These are phyloP conservation scores for Pachysandra terminalis DNA, from an alignment of 164 flowering plant species.

Conservation along the genomic window DNA sequence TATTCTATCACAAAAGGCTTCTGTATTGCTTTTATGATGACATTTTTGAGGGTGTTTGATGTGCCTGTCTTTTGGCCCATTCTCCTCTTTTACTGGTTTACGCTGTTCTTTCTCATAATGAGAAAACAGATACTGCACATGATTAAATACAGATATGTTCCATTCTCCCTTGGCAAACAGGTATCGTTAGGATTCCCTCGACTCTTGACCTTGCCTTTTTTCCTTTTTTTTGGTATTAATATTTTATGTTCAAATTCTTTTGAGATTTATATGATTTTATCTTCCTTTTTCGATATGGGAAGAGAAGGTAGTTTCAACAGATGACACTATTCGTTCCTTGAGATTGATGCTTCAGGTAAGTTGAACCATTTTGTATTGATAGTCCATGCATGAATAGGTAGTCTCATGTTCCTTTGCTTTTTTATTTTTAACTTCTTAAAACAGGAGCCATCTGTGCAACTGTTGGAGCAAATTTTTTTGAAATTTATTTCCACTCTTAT, in stretches of 20 bases:
- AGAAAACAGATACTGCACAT: constrained; percentile 43
- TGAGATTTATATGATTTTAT: background rate
- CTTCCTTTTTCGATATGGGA: constrained; percentile 23
- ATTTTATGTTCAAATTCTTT: background rate
- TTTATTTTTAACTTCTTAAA: background rate
- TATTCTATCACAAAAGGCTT: constrained; percentile 30
- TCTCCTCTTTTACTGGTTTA: constrained; percentile 29
- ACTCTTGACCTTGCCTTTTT: background rate
- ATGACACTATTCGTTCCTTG: constrained; percentile 10
- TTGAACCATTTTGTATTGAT: background rate
- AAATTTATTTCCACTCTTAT: too few relatives aligned
- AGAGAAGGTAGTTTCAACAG: constrained; percentile 24
- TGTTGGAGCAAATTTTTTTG: background rate
- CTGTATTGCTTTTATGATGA: constrained; percentile 35
- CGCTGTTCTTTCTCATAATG: constrained; percentile 33
- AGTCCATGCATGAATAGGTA: background rate
- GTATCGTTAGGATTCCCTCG: constrained; percentile 13
- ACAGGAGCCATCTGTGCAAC: too few relatives aligned
- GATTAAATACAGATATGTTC: constrained; percentile 38
- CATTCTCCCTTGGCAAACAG: constrained; percentile 36
- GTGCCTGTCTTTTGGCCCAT: constrained; percentile 43
- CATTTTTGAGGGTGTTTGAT: constrained; percentile 33
- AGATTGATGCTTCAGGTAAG: constrained; percentile 1
- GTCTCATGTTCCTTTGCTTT: background rate
- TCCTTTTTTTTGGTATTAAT: too few relatives aligned